Evolutionary conservation across 2,329 filamentous ascomycete genomes (phyloP).

Genomic region (Trichoderma polysporum): DNA sequence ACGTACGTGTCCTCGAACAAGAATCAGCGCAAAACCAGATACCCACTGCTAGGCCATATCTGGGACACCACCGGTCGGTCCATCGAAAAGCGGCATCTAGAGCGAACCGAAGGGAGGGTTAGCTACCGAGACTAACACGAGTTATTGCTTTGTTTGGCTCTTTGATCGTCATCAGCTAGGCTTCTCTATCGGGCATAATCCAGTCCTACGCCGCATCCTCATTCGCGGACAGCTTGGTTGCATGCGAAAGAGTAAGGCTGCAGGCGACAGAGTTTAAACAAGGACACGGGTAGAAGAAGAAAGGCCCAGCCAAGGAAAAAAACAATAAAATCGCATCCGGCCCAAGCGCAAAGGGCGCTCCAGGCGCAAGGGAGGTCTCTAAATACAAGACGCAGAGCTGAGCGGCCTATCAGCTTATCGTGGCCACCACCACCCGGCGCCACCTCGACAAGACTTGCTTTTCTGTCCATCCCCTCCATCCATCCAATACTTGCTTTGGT

Average conservation of each 20-base stretch:
- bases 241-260: constrained; percentile 18
- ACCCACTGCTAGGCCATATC: constrained; percentile 1
- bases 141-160: constrained; percentile 9
- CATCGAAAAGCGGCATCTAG: constrained; percentile 16
- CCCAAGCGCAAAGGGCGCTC: constrained; percentile 2
- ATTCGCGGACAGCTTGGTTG: constrained; percentile 10
- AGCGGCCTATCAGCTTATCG: constrained; percentile 21
- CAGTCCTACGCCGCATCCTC: background rate
- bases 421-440: constrained; percentile 18
- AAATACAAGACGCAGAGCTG: constrained; percentile 10
- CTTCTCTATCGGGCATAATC: constrained; percentile 18
- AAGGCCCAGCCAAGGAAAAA: background rate
- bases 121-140: constrained; percentile 2
- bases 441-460: constrained; percentile 9
- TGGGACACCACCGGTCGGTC: constrained; percentile 4
- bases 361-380: background rate
- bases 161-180: constrained; percentile 15
- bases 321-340: background rate
- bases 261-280: constrained; percentile 19
- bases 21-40: constrained; percentile 1
- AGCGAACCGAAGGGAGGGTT: constrained; percentile 17
- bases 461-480: background rate
- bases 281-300: background rate
- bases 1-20: background rate
- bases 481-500: background rate